Percentiles rank a stretch among this genome's conserved stretches.
Conservation (phyloP, 768 basidiomycete species). For the Rhodotorula paludigena region DNA sequence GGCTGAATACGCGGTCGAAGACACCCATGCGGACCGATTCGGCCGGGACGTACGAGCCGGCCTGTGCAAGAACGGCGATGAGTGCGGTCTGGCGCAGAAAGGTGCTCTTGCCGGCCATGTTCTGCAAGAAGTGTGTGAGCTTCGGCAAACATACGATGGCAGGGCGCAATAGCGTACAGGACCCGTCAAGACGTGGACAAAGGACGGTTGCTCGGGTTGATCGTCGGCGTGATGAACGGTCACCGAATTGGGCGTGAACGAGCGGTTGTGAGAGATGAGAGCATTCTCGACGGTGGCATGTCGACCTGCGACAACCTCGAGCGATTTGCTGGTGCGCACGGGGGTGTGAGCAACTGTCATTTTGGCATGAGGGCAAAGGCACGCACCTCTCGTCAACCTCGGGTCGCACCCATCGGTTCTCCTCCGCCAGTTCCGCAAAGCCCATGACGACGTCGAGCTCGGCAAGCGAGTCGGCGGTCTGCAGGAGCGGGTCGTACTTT, state of each 20-base stretch:
- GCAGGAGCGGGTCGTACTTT: conserved; percentile 4
- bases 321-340: conserved; percentile 57
- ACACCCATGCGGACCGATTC: conserved; percentile 72
- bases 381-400: conserved; percentile 62
- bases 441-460: conserved; percentile 79
- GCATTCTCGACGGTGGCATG: conserved; percentile 92
- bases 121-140: neutral
- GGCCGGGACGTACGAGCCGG: conserved; percentile 90
- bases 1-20: conserved; percentile 86
- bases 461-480: conserved; percentile 54
- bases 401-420: conserved; percentile 72
- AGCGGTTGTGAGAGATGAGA: conserved; percentile 64
- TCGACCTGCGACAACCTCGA: conserved; percentile 70
- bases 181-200: conserved; percentile 80
- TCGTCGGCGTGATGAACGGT: conserved; percentile 54
- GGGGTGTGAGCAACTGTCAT: no score
- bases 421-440: conserved; percentile 72
- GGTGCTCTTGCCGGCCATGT: conserved; percentile 69
- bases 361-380: conserved; percentile 1
- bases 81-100: conserved; percentile 85
- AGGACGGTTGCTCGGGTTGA: conserved; percentile 43
- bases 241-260: conserved; percentile 80
- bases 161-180: conserved; percentile 58
- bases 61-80: conserved; percentile 81
- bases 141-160: neutral